Percentiles rank a stretch among this genome's conserved stretches.
These are phyloP conservation scores for Barnettozyma californica DNA, from an alignment of 805 yeast genomes.

Conservation along the genomic window DNA sequence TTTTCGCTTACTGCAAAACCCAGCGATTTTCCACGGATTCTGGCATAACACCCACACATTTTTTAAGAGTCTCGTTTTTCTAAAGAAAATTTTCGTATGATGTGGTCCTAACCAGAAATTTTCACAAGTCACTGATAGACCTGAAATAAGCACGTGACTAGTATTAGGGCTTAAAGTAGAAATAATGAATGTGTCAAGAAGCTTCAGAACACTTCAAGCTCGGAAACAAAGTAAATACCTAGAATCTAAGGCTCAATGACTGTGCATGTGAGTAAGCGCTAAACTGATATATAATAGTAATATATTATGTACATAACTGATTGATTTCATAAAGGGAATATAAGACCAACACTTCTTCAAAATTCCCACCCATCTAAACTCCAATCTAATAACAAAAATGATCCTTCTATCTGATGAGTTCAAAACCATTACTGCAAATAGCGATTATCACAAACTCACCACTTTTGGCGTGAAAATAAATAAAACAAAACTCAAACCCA, in stretches of 20 bases:
- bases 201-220: too few species aligned
- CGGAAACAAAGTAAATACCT: too few species aligned
- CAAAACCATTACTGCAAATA: neutral
- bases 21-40: neutral
- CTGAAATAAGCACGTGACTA: neutral
- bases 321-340: conserved; percentile 6
- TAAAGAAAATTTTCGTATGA: neutral
- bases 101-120: neutral
- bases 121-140: neutral
- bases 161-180: neutral
- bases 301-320: conserved; percentile 13
- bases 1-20: conserved; percentile 1
- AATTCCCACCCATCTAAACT: neutral
- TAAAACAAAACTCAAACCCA: conserved; percentile 1
- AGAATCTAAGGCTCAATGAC: too few species aligned
- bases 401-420: neutral
- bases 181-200: neutral
- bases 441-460: neutral
- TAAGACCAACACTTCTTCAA: conserved; percentile 2
- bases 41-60: neutral
- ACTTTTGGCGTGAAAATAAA: conserved; percentile 1
- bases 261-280: neutral
- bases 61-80: neutral
- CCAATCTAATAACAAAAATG: neutral
- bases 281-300: neutral